phyloP scores from a whole-genome alignment of 768 basidiomycete species.

The Tricholoma sp. region DNA sequence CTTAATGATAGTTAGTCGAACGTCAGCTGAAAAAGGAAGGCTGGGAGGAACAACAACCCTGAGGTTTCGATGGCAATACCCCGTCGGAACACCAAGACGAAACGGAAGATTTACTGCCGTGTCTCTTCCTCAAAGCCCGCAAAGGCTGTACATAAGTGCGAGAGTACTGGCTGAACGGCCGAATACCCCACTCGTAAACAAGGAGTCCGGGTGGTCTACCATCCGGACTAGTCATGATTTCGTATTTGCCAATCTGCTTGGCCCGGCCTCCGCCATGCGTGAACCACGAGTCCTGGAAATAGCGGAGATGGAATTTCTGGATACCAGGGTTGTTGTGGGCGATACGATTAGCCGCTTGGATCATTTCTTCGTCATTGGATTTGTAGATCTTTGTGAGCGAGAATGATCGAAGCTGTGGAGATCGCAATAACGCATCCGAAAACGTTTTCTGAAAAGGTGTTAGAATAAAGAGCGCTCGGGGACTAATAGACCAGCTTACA shows the following conservation, averaged over 20 bases:
- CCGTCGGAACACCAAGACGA: slow-evolving; percentile 12
- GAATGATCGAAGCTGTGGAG: slow-evolving; percentile 28
- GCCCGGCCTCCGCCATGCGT: slow-evolving; percentile 27
- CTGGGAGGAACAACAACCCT: not conserved
- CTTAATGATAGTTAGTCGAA: not conserved
- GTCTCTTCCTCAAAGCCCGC: slow-evolving; percentile 8
- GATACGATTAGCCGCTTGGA: slow-evolving; percentile 23
- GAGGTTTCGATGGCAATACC: not conserved
- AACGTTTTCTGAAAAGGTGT: slow-evolving; percentile 24
- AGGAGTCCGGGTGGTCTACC: slow-evolving; percentile 12
- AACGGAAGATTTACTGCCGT: slow-evolving; percentile 9
- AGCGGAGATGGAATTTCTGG: slow-evolving; percentile 26
- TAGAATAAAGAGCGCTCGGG: not conserved
- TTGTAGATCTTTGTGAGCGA: slow-evolving; percentile 32
- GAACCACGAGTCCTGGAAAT: slow-evolving; percentile 31
- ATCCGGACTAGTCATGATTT: slow-evolving; percentile 11
- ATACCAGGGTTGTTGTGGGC: slow-evolving; percentile 28
- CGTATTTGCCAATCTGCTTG: slow-evolving; percentile 29
- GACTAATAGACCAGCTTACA: slow-evolving; percentile 19
- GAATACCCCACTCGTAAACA: slow-evolving; percentile 14
- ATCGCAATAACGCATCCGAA: slow-evolving; percentile 21
- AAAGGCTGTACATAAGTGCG: slow-evolving; percentile 12
- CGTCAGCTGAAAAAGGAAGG: not conserved
- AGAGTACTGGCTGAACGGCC: slow-evolving; percentile 12
- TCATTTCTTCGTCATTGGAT: slow-evolving; percentile 30